Evolutionary conservation across 2,329 filamentous ascomycete genomes (phyloP).

Genomic region (Pseudomassariella vexata): DNA sequence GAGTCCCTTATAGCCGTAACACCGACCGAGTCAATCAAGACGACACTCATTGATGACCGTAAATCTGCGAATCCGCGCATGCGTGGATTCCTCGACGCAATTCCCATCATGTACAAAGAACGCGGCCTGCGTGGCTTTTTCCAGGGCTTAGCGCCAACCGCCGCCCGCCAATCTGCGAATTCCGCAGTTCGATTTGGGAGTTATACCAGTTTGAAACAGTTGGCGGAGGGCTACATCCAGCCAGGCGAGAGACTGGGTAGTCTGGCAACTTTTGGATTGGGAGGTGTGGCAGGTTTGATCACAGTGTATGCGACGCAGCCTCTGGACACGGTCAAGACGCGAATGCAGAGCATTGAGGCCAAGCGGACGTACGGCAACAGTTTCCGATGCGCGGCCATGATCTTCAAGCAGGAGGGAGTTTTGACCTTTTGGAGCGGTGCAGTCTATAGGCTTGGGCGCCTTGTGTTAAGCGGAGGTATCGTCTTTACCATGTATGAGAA

Average conservation of each 20-base stretch:
- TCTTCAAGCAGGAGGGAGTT: constrained; percentile 84
- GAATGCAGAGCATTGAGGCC: constrained; percentile 96
- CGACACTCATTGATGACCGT: constrained; percentile 93
- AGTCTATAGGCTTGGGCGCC: constrained; percentile 72
- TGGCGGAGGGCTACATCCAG: constrained; percentile 85
- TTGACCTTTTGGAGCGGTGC: constrained; percentile 93
- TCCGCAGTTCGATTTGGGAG: constrained; percentile 85
- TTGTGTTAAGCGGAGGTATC: constrained; percentile 91
- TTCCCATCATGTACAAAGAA: constrained; percentile 79
- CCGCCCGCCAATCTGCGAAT: constrained; percentile 90
- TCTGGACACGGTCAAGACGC: constrained; percentile 91
- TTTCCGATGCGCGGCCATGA: constrained; percentile 72
- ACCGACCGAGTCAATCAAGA: constrained; percentile 97
- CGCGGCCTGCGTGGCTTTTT: constrained; percentile 90
- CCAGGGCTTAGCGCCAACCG: constrained; percentile 93
- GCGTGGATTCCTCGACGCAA: constrained; percentile 87
- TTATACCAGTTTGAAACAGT: constrained; percentile 85
- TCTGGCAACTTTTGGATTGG: constrained; percentile 83
- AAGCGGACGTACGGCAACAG: constrained; percentile 78
- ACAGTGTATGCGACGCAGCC: constrained; percentile 76
- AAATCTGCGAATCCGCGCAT: constrained; percentile 82
- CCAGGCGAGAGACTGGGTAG: constrained; percentile 92
- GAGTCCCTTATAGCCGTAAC: constrained; percentile 92
- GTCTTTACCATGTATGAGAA: constrained; percentile 99
- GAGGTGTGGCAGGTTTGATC: constrained; percentile 80